Percentiles rank a stretch among this genome's conserved stretches.
phyloP scores from a whole-genome alignment of 2,329 filamentous ascomycete species.

The Hypoxylon sp. region DNA sequence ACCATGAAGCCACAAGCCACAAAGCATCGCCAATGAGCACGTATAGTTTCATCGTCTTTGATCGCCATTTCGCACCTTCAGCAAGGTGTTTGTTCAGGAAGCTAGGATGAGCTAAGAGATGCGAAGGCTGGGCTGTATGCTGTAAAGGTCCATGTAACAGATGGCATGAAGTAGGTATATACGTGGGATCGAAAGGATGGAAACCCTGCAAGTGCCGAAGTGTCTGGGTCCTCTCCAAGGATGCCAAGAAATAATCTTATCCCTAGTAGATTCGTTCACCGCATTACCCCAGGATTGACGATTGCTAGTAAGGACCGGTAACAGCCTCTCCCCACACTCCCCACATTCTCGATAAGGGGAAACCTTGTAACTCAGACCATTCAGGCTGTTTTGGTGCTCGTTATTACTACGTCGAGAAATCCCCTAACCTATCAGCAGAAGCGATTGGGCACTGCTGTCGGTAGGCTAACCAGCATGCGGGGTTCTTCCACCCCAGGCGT shows the following conservation, averaged over 20 bases:
- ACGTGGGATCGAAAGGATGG: conserved; percentile 23
- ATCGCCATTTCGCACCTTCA: conserved; percentile 35
- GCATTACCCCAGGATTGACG: conserved; percentile 39
- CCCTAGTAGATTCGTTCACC: conserved; percentile 24
- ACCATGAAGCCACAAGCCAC: conserved; percentile 64
- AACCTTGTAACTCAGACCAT: conserved; percentile 27
- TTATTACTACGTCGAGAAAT: conserved; percentile 17
- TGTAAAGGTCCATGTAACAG: not conserved
- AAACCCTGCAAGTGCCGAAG: conserved; percentile 46
- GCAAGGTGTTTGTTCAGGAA: not conserved
- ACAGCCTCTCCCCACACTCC: conserved; percentile 26
- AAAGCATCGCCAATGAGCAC: conserved; percentile 63
- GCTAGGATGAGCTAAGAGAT: conserved; percentile 2
- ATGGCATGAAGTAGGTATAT: conserved; percentile 31
- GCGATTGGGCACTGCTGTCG: not conserved
- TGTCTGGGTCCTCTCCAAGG: conserved; percentile 22
- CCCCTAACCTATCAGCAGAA: conserved; percentile 10
- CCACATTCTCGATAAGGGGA: conserved; percentile 16
- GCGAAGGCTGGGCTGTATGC: not conserved
- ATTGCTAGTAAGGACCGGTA: conserved; percentile 15
- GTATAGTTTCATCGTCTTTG: conserved; percentile 52
- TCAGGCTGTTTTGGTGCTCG: conserved; percentile 37
- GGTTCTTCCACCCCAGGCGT: not conserved
- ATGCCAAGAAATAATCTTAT: conserved; percentile 35
- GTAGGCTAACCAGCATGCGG: not conserved